Evolutionary conservation across 129 eudicot species (phyloP).

Genomic region (Pittosporum tobira): DNA sequence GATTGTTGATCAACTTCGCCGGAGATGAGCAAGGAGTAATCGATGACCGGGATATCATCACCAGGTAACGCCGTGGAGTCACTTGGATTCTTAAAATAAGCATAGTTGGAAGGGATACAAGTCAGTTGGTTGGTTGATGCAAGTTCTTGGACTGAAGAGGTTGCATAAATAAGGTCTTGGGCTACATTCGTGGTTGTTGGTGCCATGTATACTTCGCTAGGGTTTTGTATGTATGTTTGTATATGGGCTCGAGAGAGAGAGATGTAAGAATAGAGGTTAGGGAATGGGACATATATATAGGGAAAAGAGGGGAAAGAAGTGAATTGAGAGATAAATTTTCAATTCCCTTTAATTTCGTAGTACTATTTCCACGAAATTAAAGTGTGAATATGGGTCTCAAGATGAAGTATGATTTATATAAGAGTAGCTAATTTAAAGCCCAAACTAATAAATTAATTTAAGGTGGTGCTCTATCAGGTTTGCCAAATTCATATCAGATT

Average conservation of each 20-base stretch:
- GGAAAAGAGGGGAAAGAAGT: neutral
- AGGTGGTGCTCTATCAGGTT: no score
- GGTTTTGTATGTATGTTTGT: neutral
- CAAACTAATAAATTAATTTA: no score
- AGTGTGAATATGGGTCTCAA: no score
- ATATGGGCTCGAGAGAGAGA: neutral
- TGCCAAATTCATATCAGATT: no score
- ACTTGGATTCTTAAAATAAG: conserved; percentile 1
- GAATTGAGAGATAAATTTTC: no score
- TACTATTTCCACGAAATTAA: no score
- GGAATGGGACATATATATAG: neutral
- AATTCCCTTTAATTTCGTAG: no score
- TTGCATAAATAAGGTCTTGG: neutral
- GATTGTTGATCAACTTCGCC: conserved; percentile 3
- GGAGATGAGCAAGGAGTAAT: conserved; percentile 11
- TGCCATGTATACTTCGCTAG: neutral
- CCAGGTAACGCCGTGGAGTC: conserved; percentile 2
- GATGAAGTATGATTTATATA: no score
- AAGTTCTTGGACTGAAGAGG: neutral
- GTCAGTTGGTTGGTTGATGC: neutral
- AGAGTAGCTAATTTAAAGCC: no score
- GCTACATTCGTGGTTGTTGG: neutral
- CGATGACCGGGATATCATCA: conserved; percentile 9
- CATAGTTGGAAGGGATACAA: conserved; percentile 10
- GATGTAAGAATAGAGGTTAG: neutral